A percentile compares a stretch with the other conserved stretches of the same genome.
These are phyloP conservation scores for Wickerhamiella allomyrinae DNA, from an alignment of 805 yeast genomes.

Conservation along the genomic window DNA sequence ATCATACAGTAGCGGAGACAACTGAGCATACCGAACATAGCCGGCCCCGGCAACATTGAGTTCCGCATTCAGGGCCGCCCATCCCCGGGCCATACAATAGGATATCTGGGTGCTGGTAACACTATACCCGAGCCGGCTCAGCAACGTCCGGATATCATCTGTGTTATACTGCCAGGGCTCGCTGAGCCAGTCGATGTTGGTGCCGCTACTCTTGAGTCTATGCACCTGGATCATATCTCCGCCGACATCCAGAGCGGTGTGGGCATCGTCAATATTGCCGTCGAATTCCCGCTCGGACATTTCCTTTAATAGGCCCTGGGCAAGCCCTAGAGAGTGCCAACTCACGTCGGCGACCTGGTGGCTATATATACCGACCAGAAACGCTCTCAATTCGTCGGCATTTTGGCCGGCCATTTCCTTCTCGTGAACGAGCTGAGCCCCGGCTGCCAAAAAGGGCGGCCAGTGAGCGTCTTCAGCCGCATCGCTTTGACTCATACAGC, in stretches of 20 bases:
- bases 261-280: slow-evolving; percentile 37
- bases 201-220: slow-evolving; percentile 25
- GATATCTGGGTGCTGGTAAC: slow-evolving; percentile 26
- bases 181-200: slow-evolving; percentile 20
- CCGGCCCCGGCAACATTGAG: slow-evolving; percentile 23
- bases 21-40: slow-evolving; percentile 22
- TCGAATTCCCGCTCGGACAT: slow-evolving; percentile 40
- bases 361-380: slow-evolving; percentile 41
- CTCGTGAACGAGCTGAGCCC: slow-evolving; percentile 32
- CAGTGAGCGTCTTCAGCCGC: slow-evolving; percentile 54
- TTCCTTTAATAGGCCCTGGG: slow-evolving; percentile 41
- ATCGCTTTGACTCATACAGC: slow-evolving; percentile 37
- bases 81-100: slow-evolving; percentile 43
- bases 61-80: slow-evolving; percentile 38
- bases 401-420: slow-evolving; percentile 17
- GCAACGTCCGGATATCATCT: slow-evolving; percentile 31
- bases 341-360: slow-evolving; percentile 53
- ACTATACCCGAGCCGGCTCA: slow-evolving; percentile 26
- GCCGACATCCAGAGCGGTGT: slow-evolving; percentile 40
- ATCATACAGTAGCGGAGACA: slow-evolving; percentile 34
- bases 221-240: slow-evolving; percentile 44
- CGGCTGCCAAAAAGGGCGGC: slow-evolving; percentile 46
- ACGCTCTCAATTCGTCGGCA: slow-evolving; percentile 31
- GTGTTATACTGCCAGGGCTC: slow-evolving; percentile 28
- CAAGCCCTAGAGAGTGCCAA: slow-evolving; percentile 49